Percentiles rank a stretch among this genome's conserved stretches.
These are phyloP conservation scores for Neonectria faginata DNA, from an alignment of 2,329 filamentous ascomycete species.

Conservation along the genomic window DNA sequence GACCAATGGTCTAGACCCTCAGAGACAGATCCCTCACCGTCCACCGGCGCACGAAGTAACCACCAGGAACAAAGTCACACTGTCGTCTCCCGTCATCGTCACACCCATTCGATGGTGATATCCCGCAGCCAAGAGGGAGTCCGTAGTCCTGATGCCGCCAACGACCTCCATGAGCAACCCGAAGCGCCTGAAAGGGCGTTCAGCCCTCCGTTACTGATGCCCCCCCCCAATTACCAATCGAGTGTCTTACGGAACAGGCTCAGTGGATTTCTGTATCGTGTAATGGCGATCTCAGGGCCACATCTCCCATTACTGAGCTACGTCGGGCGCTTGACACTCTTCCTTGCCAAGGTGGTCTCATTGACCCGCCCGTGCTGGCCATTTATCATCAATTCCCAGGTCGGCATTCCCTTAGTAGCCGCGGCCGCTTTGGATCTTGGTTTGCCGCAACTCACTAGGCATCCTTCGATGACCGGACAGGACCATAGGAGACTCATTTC, in stretches of 20 bases:
- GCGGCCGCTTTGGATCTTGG: constrained; percentile 76
- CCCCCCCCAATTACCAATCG: constrained; percentile 57
- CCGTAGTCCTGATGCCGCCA: constrained; percentile 33
- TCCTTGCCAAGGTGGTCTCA: constrained; percentile 75
- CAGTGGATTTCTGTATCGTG: constrained; percentile 51
- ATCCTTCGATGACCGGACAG: constrained; percentile 24
- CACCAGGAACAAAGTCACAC: constrained; percentile 31
- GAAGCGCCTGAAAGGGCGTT: constrained; percentile 33
- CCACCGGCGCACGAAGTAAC: constrained; percentile 21
- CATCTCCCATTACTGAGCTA: constrained; percentile 49
- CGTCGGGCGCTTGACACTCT: constrained; percentile 67
- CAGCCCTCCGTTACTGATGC: constrained; percentile 62
- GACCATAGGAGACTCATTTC: constrained; percentile 33
- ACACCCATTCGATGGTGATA: constrained; percentile 52
- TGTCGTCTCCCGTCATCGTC: constrained; percentile 34
- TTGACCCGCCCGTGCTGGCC: constrained; percentile 78
- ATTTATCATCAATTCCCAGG: constrained; percentile 71
- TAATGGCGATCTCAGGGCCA: constrained; percentile 41
- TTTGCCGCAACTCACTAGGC: constrained; percentile 46
- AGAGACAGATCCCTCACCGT: constrained; percentile 36
- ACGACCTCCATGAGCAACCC: constrained; percentile 31
- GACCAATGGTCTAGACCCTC: constrained; percentile 32
- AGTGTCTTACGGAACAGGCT: constrained; percentile 51
- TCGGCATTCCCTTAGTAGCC: constrained; percentile 75
- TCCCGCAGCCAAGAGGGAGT: constrained; percentile 57